phyloP scores from a whole-genome alignment of 495 filamentous ascomycete species.

The Neurospora sp. region DNA sequence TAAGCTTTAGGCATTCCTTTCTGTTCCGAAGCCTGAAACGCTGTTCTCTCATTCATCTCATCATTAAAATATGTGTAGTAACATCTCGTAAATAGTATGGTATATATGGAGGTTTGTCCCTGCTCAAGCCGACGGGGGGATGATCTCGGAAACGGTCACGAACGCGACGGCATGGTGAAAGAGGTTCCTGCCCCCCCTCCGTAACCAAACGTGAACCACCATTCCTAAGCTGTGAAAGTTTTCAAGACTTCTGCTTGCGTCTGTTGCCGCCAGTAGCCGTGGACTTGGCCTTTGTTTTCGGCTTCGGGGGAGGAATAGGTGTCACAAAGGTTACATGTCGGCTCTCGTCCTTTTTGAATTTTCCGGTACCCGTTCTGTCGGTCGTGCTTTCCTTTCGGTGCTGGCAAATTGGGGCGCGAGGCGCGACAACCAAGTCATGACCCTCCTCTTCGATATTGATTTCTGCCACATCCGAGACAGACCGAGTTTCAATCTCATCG shows the following conservation, averaged over 20 bases:
- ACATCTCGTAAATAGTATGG: background rate
- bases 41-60: slow-evolving; percentile 1
- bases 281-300: slow-evolving; percentile 13
- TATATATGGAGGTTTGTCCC: background rate
- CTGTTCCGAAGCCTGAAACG: slow-evolving; percentile 7
- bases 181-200: background rate
- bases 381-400: slow-evolving; percentile 13
- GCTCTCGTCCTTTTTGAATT: slow-evolving; percentile 34
- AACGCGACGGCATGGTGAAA: background rate
- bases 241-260: slow-evolving; percentile 18
- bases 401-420: slow-evolving; percentile 27
- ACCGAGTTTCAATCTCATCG: slow-evolving; percentile 30
- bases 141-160: background rate
- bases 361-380: slow-evolving; percentile 9
- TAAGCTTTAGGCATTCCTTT: background rate
- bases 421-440: slow-evolving; percentile 23
- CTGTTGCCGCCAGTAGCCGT: slow-evolving; percentile 6
- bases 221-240: background rate
- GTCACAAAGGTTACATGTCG: slow-evolving; percentile 39
- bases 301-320: slow-evolving; percentile 25
- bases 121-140: background rate
- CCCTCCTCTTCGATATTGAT: slow-evolving; percentile 36
- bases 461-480: slow-evolving; percentile 40
- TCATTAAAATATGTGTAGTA: background rate
- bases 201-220: background rate